A percentile compares a stretch with the other conserved stretches of the same genome.
Evolutionary conservation across 768 basidiomycete genomes (phyloP).

Genomic region (Galerina sulciceps): DNA sequence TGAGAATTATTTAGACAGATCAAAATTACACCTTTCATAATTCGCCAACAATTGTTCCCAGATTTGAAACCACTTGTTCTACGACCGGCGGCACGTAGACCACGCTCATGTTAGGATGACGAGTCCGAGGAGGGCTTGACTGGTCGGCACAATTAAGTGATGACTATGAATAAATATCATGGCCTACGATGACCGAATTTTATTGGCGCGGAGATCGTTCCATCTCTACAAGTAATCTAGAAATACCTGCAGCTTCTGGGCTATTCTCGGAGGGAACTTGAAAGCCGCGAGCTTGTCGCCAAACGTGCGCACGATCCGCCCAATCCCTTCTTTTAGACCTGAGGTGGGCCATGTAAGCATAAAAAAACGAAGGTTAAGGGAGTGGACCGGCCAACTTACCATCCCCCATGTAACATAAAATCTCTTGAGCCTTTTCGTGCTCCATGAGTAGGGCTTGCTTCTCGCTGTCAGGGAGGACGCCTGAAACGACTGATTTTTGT

Average conservation of each 20-base stretch:
- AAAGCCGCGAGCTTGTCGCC: conserved; percentile 76
- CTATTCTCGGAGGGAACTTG: conserved; percentile 74
- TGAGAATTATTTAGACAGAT: too few species aligned
- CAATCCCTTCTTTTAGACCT: conserved; percentile 73
- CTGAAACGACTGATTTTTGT: conserved; percentile 42
- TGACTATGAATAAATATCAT: too few species aligned
- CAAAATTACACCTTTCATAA: too few species aligned
- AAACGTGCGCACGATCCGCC: conserved; percentile 71
- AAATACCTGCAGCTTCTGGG: conserved; percentile 70
- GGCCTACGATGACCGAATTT: too few species aligned
- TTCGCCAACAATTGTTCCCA: too few species aligned
- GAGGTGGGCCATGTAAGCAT: conserved; percentile 5
- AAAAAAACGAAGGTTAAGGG: not conserved
- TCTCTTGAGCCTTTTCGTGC: conserved; percentile 56
- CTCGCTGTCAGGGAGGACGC: conserved; percentile 33
- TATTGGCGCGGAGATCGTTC: too few species aligned
- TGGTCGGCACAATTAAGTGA: too few species aligned
- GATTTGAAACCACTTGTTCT: too few species aligned
- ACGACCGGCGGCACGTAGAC: too few species aligned
- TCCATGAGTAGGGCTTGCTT: conserved; percentile 49
- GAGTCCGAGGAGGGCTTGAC: too few species aligned
- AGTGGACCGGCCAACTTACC: conserved; percentile 43
- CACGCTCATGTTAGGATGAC: too few species aligned
- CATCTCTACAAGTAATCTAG: conserved; percentile 54
- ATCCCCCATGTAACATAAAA: conserved; percentile 56